Evolutionary conservation across 805 yeast species (phyloP).

Genomic region (Candida mattraensis): DNA sequence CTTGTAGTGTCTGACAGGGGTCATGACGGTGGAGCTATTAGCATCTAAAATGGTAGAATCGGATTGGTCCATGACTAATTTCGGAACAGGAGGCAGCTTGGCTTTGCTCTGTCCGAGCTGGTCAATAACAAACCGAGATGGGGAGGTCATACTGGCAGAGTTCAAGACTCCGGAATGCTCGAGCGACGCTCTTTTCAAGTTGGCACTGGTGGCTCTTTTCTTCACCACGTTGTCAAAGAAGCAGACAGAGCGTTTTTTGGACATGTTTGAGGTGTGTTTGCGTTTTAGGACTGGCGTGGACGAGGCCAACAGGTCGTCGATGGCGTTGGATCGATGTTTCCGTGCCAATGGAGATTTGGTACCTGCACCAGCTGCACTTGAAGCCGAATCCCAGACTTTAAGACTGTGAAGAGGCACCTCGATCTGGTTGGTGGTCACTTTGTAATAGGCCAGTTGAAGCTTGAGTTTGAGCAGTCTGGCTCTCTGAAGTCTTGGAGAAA

Average conservation of each 20-base stretch:
- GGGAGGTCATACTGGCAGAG: slow-evolving; percentile 27
- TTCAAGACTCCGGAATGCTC: slow-evolving; percentile 8
- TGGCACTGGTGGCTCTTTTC: slow-evolving; percentile 29
- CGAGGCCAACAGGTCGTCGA: slow-evolving; percentile 37
- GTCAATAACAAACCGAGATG: slow-evolving; percentile 28
- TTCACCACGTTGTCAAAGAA: slow-evolving; percentile 29
- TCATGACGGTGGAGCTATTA: slow-evolving; percentile 13
- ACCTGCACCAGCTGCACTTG: slow-evolving; percentile 1
- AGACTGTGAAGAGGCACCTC: slow-evolving; percentile 34
- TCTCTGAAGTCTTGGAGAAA: slow-evolving; percentile 31
- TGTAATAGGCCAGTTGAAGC: slow-evolving; percentile 52
- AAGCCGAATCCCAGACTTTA: slow-evolving; percentile 20
- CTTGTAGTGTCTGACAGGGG: slow-evolving; percentile 15
- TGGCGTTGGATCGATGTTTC: slow-evolving; percentile 26
- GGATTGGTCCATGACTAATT: slow-evolving; percentile 16
- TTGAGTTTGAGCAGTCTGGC: slow-evolving; percentile 47
- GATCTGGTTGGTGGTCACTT: slow-evolving; percentile 48
- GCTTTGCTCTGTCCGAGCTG: slow-evolving; percentile 12
- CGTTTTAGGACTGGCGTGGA: slow-evolving; percentile 27
- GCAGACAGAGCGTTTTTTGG: slow-evolving; percentile 14
- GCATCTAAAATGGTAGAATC: slow-evolving; percentile 18
- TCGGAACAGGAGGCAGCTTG: slow-evolving; percentile 33
- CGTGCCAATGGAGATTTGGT: slow-evolving; percentile 11
- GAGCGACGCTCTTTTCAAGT: slow-evolving; percentile 28
- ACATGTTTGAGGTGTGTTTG: slow-evolving; percentile 4